Conservation (phyloP, 345 rosid genomes). For the Jatropha curcas region DNA sequence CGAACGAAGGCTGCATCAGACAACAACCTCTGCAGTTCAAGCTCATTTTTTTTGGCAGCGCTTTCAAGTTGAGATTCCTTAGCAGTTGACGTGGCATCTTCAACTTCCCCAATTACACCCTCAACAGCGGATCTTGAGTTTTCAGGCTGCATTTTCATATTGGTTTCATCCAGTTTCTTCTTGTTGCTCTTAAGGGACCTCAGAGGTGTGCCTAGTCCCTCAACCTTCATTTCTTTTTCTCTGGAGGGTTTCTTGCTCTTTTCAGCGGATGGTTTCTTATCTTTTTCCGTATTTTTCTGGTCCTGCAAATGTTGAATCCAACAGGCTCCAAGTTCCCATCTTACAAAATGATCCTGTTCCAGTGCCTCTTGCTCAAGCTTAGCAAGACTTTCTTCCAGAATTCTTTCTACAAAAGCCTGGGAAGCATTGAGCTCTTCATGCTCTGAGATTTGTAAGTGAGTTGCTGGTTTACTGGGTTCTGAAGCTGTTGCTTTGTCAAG, state of each 20-base stretch:
- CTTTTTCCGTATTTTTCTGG: conserved; percentile 78
- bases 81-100: conserved; percentile 39
- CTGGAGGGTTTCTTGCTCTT: conserved; percentile 49
- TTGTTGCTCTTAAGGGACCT: conserved; percentile 75
- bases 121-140: conserved; percentile 40
- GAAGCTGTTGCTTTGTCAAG: conserved; percentile 56
- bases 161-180: conserved; percentile 60
- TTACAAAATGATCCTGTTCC: conserved; percentile 54
- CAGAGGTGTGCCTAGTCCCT: conserved; percentile 95
- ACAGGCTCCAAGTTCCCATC: conserved; percentile 99
- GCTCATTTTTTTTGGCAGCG: conserved; percentile 51
- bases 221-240: conserved; percentile 74
- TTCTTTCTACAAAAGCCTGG: conserved; percentile 58
- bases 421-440: conserved; percentile 62
- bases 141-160: conserved; percentile 39
- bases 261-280: conserved; percentile 64
- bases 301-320: conserved; percentile 99
- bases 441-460: conserved; percentile 46
- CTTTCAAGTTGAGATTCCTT: conserved; percentile 54
- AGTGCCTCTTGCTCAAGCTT: conserved; percentile 73
- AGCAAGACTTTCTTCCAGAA: conserved; percentile 76
- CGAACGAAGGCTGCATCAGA: conserved; percentile 79
- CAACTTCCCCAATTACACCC: conserved; percentile 41
- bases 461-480: conserved; percentile 50
- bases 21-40: conserved; percentile 54